Percentiles rank a stretch among this genome's conserved stretches.
Evolutionary conservation across 805 yeast species (phyloP).

Genomic region (Candida manassasensis): DNA sequence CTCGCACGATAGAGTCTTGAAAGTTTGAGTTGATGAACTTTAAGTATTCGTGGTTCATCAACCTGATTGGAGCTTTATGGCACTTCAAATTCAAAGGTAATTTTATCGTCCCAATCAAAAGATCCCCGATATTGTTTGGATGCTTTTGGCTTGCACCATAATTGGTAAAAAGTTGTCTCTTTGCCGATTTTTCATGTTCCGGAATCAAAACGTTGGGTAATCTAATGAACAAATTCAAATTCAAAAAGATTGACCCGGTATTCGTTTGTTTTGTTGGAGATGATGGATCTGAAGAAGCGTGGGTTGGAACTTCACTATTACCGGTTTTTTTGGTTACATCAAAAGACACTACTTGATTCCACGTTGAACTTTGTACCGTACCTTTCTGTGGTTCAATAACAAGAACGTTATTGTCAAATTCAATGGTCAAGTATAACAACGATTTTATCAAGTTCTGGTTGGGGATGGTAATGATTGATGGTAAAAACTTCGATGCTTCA

Average conservation of each 20-base stretch:
- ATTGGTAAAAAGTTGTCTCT: constrained; percentile 29
- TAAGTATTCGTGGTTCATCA: constrained; percentile 56
- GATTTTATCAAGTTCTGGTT: constrained; percentile 53
- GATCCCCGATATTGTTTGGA: constrained; percentile 51
- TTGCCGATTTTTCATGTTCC: constrained; percentile 26
- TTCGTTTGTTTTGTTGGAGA: constrained; percentile 10
- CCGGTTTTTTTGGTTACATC: constrained; percentile 55
- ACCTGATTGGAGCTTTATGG: constrained; percentile 47
- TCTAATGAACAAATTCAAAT: constrained; percentile 73
- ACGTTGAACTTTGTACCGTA: constrained; percentile 68
- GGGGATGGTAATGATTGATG: constrained; percentile 53
- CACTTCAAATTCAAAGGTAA: constrained; percentile 54
- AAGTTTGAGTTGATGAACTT: constrained; percentile 39
- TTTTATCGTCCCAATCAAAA: constrained; percentile 68
- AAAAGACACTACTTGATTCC: constrained; percentile 86
- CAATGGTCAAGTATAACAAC: constrained; percentile 79
- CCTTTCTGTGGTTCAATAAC: constrained; percentile 85
- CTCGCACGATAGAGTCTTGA: constrained; percentile 30
- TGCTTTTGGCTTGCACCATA: constrained; percentile 4
- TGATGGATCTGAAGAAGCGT: constrained; percentile 26
- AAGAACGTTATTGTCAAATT: constrained; percentile 91
- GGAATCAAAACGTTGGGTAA: constrained; percentile 63
- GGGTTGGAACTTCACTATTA: constrained; percentile 21
- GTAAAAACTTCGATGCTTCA: constrained; percentile 37
- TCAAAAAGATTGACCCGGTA: constrained; percentile 49